phyloP scores from a whole-genome alignment of 2,329 filamentous ascomycete genomes.

The Arthrinium phaeospermum region DNA sequence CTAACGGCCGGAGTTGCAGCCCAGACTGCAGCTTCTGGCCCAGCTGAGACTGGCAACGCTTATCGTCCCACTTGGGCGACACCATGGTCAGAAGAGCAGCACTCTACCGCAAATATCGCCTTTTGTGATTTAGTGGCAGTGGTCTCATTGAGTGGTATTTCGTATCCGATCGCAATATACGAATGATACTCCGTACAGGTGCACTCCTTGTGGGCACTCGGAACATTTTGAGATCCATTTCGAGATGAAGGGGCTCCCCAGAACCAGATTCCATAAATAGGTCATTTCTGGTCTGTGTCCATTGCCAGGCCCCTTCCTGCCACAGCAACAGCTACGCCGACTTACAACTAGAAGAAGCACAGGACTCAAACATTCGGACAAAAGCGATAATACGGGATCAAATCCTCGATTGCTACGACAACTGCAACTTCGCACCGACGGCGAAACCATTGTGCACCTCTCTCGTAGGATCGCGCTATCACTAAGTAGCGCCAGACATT shows the following conservation, averaged over 20 bases:
- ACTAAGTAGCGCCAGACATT: background rate
- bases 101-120: background rate
- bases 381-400: background rate
- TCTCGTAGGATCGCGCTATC: background rate
- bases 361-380: background rate
- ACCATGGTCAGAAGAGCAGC: background rate
- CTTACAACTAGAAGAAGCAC: background rate
- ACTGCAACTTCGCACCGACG: background rate
- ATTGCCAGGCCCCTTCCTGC: background rate
- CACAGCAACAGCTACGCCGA: background rate
- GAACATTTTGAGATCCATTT: background rate
- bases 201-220: background rate
- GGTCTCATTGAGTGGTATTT: background rate
- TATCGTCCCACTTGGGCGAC: background rate
- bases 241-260: background rate
- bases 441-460: too few species aligned
- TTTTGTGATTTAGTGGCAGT: background rate
- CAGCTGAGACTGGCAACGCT: background rate
- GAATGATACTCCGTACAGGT: background rate
- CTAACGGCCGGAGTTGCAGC: background rate
- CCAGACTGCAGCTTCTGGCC: background rate
- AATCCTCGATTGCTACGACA: background rate
- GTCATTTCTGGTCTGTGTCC: background rate
- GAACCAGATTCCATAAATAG: background rate
- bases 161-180: background rate